Conservation (phyloP, 257 asterid genomes). For the Fraxinus excelsior region DNA sequence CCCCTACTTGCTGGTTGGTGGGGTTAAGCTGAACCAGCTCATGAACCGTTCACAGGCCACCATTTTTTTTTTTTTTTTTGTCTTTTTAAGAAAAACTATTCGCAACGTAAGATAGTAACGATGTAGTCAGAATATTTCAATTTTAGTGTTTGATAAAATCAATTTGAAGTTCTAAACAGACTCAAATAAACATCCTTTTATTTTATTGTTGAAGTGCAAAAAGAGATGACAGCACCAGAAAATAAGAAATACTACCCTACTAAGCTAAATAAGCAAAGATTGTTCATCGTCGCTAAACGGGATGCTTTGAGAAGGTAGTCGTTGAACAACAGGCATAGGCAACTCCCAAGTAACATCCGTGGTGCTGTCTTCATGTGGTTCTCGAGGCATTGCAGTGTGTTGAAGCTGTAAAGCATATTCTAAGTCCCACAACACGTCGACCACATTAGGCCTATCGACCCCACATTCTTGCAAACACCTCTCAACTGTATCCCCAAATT, state of each 20-base stretch:
- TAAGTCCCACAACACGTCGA: slow-evolving; percentile 71
- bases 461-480: slow-evolving; percentile 53
- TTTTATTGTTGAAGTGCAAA: not conserved
- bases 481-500: slow-evolving; percentile 49
- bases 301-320: slow-evolving; percentile 39
- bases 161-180: too few species aligned
- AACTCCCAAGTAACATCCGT: slow-evolving; percentile 44
- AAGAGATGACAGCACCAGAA: not conserved
- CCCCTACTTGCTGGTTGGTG: too few species aligned
- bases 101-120: too few species aligned
- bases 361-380: slow-evolving; percentile 38
- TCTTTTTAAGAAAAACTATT: too few species aligned
- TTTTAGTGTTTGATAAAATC: too few species aligned
- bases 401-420: slow-evolving; percentile 54
- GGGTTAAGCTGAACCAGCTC: too few species aligned
- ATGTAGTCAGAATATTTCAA: too few species aligned
- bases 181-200: not conserved
- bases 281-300: slow-evolving; percentile 19
- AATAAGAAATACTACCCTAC: not conserved
- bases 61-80: too few species aligned
- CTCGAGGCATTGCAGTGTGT: slow-evolving; percentile 24
- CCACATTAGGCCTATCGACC: slow-evolving; percentile 54
- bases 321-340: slow-evolving; percentile 30
- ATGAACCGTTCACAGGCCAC: too few species aligned
- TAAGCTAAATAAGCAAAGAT: not conserved